Conservation (phyloP, 2,329 filamentous ascomycete species). For the Verticillium alfalfae region DNA sequence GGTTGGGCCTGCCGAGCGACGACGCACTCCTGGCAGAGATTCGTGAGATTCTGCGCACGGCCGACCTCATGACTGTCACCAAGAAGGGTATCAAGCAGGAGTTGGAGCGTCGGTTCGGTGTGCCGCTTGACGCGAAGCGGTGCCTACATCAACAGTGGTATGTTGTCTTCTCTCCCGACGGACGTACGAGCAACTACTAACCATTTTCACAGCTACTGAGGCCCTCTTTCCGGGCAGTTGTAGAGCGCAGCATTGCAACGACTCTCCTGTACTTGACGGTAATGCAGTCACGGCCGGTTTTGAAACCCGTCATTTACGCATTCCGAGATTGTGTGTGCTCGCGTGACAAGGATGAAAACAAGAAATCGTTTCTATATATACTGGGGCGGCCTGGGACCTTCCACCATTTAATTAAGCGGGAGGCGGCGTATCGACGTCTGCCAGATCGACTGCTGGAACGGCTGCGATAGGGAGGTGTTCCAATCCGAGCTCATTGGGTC, state of each 20-base stretch:
- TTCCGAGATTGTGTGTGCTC: background rate
- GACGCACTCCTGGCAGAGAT: slow-evolving; percentile 92
- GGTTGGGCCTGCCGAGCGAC: slow-evolving; percentile 72
- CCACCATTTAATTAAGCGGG: background rate
- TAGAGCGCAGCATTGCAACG: slow-evolving; percentile 30
- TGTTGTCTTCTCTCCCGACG: slow-evolving; percentile 26
- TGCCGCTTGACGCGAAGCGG: slow-evolving; percentile 83
- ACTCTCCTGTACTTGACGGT: background rate
- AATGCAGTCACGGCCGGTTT: background rate
- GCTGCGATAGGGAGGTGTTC: background rate
- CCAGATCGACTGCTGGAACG: background rate
- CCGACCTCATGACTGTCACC: slow-evolving; percentile 94
- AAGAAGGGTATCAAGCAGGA: slow-evolving; percentile 98
- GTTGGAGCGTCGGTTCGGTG: slow-evolving; percentile 83
- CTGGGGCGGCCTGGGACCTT: background rate
- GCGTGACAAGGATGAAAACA: background rate
- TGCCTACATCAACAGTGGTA: slow-evolving; percentile 90
- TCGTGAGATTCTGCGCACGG: slow-evolving; percentile 82
- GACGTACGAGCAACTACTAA: slow-evolving; percentile 21
- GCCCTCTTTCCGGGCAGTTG: slow-evolving; percentile 72
- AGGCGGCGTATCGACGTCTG: background rate
- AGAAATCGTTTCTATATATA: background rate
- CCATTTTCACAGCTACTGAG: slow-evolving; percentile 56
- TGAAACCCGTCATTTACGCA: background rate
- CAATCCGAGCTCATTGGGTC: background rate